Base-by-base conservation (phyloP, 2,329 filamentous ascomycete species). In the Arthrocladium fulminans region DNA sequence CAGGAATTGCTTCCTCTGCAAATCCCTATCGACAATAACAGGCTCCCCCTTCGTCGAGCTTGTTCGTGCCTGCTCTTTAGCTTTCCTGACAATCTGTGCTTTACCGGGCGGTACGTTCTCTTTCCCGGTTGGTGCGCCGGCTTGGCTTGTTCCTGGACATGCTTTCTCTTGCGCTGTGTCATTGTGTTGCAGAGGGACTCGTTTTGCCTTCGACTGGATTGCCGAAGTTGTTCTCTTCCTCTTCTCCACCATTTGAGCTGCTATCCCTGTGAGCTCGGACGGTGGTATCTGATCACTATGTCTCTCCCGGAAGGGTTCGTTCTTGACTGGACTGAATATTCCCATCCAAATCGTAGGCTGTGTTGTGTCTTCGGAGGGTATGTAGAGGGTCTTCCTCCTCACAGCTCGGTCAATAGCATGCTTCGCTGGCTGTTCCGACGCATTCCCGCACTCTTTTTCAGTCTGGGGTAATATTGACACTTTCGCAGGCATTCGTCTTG, bases 81-180 rank as follows among this genome's bases (percentile, higher is more conserved):
- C 19, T 6, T 38, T 39, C 22, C n/a, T 27, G 9, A 22, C n/a
- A 15, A 19, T 2, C 10, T 8, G 17, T 10, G 58, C 24, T 25
- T 54, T n/a, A 15, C 71, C 72, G 1, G 78, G 79, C 12, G 77
- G 77, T 3, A 80, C 58, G 53, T 83, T 83, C 60, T 83, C 79
- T 56, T 83, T 83, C 4, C 79, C 79, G 3, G 71, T 71, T 27
- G 75, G 75, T 42, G 70, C 69, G 20, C 77, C 77, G 50, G 66
- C 57, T n/a, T 74, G 59, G 56, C 80, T 74, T 37, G 65, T 57
- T 15, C 62, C 60, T 2, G 22, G 23, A 34, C 65, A 62, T 3
- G 64, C 63, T 6, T 61, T 58, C 40, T 68, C 68, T 54, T 75
- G 74, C 5, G 63, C 51, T 45, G 64, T 49, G 4, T 59, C 51